Conservation (phyloP, 2,329 filamentous ascomycete genomes). For the Colletotrichum orbiculare region DNA sequence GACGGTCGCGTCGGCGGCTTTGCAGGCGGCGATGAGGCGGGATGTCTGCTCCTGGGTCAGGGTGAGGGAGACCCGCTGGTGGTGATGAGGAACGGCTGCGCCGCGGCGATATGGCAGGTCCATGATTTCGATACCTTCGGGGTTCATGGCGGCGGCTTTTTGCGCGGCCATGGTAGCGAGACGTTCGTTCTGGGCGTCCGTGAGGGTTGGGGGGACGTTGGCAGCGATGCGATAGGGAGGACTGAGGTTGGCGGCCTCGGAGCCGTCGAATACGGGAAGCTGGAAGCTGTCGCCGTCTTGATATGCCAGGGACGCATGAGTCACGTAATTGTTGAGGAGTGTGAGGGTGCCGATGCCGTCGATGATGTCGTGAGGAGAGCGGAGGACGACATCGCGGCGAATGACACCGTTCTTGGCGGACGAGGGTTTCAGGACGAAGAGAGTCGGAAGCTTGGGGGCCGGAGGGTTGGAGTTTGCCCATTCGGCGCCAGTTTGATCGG, state of each 20-base stretch:
- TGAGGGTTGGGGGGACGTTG: conserved; percentile 34
- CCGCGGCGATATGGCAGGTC: conserved; percentile 40
- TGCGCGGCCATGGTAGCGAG: conserved; percentile 31
- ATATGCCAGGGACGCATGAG: conserved; percentile 41
- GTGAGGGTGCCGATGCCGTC: conserved; percentile 52
- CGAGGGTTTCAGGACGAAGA: conserved; percentile 45
- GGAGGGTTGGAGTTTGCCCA: conserved; percentile 51
- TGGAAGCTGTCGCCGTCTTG: conserved; percentile 23
- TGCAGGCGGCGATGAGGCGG: conserved; percentile 38
- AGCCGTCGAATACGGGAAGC: conserved; percentile 38
- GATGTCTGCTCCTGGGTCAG: conserved; percentile 37
- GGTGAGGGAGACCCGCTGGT: conserved; percentile 41
- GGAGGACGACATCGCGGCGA: conserved; percentile 48
- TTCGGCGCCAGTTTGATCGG: conserved; percentile 41
- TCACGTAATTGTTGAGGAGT: conserved; percentile 46
- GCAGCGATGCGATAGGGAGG: conserved; percentile 44
- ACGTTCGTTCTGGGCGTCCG: conserved; percentile 32
- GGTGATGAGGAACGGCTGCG: conserved; percentile 34
- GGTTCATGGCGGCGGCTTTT: conserved; percentile 11
- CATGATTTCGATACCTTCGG: conserved; percentile 19
- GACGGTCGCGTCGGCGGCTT: conserved; percentile 39
- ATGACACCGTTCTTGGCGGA: conserved; percentile 6
- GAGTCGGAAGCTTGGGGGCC: conserved; percentile 44
- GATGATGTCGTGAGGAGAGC: conserved; percentile 52
- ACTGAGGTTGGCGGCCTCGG: conserved; percentile 40